These are phyloP conservation scores for Colletotrichum lupini DNA, from an alignment of 2,329 filamentous ascomycete genomes.

Conservation along the genomic window DNA sequence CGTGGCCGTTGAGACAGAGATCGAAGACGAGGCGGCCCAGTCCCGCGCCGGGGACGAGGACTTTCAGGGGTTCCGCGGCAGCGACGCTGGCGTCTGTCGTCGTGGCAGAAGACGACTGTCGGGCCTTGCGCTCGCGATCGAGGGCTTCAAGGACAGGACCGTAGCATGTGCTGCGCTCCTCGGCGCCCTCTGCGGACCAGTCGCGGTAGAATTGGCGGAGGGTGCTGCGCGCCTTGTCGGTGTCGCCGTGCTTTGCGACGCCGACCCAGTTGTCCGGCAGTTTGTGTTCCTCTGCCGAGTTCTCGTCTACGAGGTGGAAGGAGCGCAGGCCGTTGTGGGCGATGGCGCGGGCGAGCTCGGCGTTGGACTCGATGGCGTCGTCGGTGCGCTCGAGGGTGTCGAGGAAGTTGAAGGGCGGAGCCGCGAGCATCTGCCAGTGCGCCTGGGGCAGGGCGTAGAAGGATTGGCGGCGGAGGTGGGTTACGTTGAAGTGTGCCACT, in stretches of 20 bases:
- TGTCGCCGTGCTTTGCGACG: constrained; percentile 76
- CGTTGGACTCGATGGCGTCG: constrained; percentile 88
- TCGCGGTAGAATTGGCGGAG: constrained; percentile 95
- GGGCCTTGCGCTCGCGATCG: constrained; percentile 44
- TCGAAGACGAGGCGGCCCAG: constrained; percentile 92
- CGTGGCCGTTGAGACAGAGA: constrained; percentile 77
- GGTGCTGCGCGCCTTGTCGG: constrained; percentile 93
- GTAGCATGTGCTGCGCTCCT: constrained; percentile 83
- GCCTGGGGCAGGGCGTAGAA: constrained; percentile 90
- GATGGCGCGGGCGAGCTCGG: constrained; percentile 83
- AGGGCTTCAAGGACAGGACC: constrained; percentile 77
- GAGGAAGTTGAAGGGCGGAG: constrained; percentile 84
- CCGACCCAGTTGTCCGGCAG: constrained; percentile 75
- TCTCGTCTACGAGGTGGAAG: constrained; percentile 64
- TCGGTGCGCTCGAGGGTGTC: constrained; percentile 84
- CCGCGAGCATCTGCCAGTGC: constrained; percentile 86
- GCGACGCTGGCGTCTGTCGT: too few relatives aligned
- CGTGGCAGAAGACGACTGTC: constrained; percentile 7
- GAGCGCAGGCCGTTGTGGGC: constrained; percentile 74
- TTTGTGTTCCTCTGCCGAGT: constrained; percentile 50
- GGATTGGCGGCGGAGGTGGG: constrained; percentile 87
- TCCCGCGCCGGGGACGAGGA: constrained; percentile 91
- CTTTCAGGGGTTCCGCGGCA: constrained; percentile 58
- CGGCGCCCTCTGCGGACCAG: constrained; percentile 83
- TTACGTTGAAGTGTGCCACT: constrained; percentile 88